Base-by-base conservation (phyloP, 495 filamentous ascomycete genomes). In the Evernia prunastri region DNA sequence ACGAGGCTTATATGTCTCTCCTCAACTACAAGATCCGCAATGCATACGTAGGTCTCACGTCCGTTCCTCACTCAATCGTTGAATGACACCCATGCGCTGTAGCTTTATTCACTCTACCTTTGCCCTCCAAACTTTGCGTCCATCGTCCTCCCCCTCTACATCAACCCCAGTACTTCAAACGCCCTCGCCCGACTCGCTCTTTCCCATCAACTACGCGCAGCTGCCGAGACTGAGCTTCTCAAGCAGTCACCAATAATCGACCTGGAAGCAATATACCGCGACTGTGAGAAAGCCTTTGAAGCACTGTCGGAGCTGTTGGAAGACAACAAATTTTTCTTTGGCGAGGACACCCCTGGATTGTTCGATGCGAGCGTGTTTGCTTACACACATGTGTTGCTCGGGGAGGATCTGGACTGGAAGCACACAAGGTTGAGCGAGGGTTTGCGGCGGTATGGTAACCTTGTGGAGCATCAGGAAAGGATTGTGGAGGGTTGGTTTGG, bases 301-400 rank as follows among this genome's bases (percentile, higher is more conserved):
- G 91, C 93, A 3, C 74, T 98, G 27, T 87, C 86, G 3, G 78
- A 77, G n/a, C 65, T 92, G 1, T 78, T 98, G 10, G 82, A 83
- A 0, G 77, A 82, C 1, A 77, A 86, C 53, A 66, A 80, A 40
- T 89, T 87, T 77, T 92, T 91, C 72, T 90, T 90, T 74, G 81
- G 78, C 6, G 77, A 76, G 5, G 70, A 75, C 13, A 78, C 75
- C 33, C 91, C 94, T 3, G 83, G 85, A 0, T 69, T 92, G 17
- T 90, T 98, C 68, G 94, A 98, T 74, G 91, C 92, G 33, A 84
- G 81, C 62, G 84, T 97, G 29, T 97, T 96, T 77, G 87, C 89
- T 31, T 98, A 96, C 74, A 91, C 90, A n/a, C 82, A 93, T 72
- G 72, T 96, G 25, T 80, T 97, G 37, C 71, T 95, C 64, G 82